Base-by-base conservation (phyloP, 2,329 filamentous ascomycete species). In the Xylariaceae sp. region DNA sequence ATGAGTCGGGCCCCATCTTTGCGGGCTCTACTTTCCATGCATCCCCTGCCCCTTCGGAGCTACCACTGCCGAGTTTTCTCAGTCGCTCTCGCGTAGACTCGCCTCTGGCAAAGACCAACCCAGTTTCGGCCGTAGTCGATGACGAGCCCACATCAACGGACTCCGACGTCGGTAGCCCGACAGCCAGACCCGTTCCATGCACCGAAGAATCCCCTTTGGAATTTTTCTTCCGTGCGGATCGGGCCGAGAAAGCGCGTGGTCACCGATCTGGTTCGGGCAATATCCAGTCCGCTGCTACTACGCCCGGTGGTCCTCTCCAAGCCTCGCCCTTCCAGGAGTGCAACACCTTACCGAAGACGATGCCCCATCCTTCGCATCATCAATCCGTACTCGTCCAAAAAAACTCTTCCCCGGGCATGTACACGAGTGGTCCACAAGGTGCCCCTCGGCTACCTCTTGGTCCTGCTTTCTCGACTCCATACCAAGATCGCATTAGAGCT, bases 21-120 rank as follows among this genome's bases (percentile, higher is more conserved):
- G 94, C 94, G 45, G 94, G 93, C 11, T 89, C 93, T 39, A 95
- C 92, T 4, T 99, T 97, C 73, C 92, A 97, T 74, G 90, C 92
- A 47, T 97, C 94, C 7, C 94, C 94, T 17, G 93, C 92, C 1
- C 89, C 94, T 0, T 95, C 92, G 7, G 87, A 91, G 23, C 80
- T 99, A 37, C 94, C 94, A 0, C 88, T 97, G 60, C 94, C 94
- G 9, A 95, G 88, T 70, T 96, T 97, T 73, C 56, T 89, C 62
- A 88, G 88, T 34, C 92, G 88, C 69, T 86, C 90, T 0, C 80
- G 89, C 10, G 86, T 87, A 2, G 87, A 88, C 59, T 87, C 86
- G 2, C 84, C 81, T 4, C 68, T 74, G 61, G 67, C 75, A 58
- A 78, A 81, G 63, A 74, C 77, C 54, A 60, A 67, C 72, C 78